phyloP scores from a whole-genome alignment of 1,139 yeast species.

The Citeromyces hawaiiensis region DNA sequence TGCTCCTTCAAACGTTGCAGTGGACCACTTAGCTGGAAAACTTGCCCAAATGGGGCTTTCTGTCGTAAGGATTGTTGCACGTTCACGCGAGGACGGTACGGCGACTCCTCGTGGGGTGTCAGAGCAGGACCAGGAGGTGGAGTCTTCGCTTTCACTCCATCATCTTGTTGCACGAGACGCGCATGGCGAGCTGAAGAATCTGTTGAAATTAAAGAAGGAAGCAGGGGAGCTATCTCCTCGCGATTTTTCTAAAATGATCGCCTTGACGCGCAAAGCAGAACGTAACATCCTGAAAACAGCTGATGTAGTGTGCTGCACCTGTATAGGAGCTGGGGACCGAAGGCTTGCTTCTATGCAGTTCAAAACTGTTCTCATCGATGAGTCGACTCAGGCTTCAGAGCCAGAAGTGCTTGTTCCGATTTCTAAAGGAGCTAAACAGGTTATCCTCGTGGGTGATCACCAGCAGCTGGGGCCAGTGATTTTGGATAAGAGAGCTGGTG shows the following conservation, averaged over 20 bases:
- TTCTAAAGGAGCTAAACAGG: slow-evolving; percentile 81
- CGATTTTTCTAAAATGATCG: slow-evolving; percentile 34
- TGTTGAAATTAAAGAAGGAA: slow-evolving; percentile 44
- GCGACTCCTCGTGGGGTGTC: background rate
- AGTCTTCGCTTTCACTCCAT: slow-evolving; percentile 43
- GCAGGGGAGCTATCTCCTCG: slow-evolving; percentile 54
- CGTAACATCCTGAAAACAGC: slow-evolving; percentile 36
- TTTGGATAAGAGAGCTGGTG: slow-evolving; percentile 64
- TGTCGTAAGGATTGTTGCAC: slow-evolving; percentile 69
- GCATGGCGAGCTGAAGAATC: slow-evolving; percentile 42
- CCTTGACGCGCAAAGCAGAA: slow-evolving; percentile 34
- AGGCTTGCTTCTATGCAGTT: slow-evolving; percentile 44
- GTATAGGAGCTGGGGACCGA: slow-evolving; percentile 82
- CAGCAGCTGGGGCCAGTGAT: slow-evolving; percentile 92
- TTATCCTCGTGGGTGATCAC: slow-evolving; percentile 86
- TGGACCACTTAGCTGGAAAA: slow-evolving; percentile 77
- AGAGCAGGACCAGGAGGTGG: slow-evolving; percentile 18
- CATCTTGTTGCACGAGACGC: slow-evolving; percentile 30
- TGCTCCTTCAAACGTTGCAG: slow-evolving; percentile 95
- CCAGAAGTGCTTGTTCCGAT: slow-evolving; percentile 86
- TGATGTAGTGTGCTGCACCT: slow-evolving; percentile 81
- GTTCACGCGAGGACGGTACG: slow-evolving; percentile 56
- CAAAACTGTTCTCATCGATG: slow-evolving; percentile 77
- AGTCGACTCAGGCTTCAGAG: slow-evolving; percentile 88
- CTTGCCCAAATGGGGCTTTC: slow-evolving; percentile 53